Evolutionary conservation across 2,329 filamentous ascomycete species (phyloP), one percentile per base, ranked within the genome.

Genomic region (Colletotrichum noveboracense): DNA sequence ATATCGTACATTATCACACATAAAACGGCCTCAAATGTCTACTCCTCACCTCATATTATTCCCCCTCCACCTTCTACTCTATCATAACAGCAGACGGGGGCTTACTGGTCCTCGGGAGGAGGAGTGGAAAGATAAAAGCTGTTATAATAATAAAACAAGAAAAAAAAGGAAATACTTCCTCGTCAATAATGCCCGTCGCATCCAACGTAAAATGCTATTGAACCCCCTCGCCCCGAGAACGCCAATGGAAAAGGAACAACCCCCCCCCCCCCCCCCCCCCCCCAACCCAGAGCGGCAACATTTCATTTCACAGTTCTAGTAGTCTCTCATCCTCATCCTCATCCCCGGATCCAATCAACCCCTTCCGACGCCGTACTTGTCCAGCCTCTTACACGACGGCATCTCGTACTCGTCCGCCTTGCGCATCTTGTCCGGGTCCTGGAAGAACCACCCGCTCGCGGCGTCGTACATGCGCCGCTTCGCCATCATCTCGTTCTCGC

Each of bases 371-470:
- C 84, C 83, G 73, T 91, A 80, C 36, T 82, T 84, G 60, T 87
- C 83, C 76, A 93, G 82, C 77, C 89, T 85, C 76, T 87, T 84
- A 80, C 91, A 93, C 70, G 87, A 87, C 18, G 86, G 86, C 87
- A 88, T 89, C 76, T 87, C 85, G 76, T 86, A 89, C 21, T 84
- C 84, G 38, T 88, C 85, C 34, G 96, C 96, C 74, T 91, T 85
- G 76, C 93, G 91, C 91, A 98, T 91, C 87, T 95, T 96, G 77
- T 93, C 93, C 68, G 92, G 89, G 80, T 98, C 95, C 71, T 93
- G 91, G 83, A 92, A 96, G 81, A 98, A 95, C 94, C 96, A 98
- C 5, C 96, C 96, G 79, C 94, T 92, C 1, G 96, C 96, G 64
- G 95, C 93, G 78, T 98, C 92, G 77, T 93, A 88, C 84, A 96